These are phyloP conservation scores for Geranium incanum DNA, from an alignment of 441 rosid species.

Conservation along the genomic window DNA sequence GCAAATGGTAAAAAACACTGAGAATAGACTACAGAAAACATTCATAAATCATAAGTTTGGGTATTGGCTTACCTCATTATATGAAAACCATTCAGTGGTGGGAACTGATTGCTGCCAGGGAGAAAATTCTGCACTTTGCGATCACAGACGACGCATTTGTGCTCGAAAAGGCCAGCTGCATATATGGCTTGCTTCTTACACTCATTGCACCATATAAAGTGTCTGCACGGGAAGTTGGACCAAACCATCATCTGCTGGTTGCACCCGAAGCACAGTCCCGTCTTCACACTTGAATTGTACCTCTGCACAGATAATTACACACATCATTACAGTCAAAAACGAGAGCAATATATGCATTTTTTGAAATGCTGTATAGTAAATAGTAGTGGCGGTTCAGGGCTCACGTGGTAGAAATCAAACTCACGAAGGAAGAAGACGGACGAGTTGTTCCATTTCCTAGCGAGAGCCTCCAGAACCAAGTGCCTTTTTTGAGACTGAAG, in stretches of 20 bases:
- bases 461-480: constrained; percentile 47
- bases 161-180: constrained; percentile 33
- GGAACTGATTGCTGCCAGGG: constrained; percentile 16
- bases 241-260: constrained; percentile 37
- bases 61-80: constrained; percentile 18
- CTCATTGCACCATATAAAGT: constrained; percentile 61
- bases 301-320: constrained; percentile 33
- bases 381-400: constrained; percentile 1
- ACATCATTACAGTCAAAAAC: background rate
- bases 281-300: constrained; percentile 36
- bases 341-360: background rate
- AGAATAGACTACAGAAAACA: background rate
- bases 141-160: constrained; percentile 76
- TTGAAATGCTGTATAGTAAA: background rate
- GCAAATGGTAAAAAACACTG: constrained; percentile 3
- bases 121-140: constrained; percentile 35
- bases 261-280: constrained; percentile 63
- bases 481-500: constrained; percentile 31
- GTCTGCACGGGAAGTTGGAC: constrained; percentile 70
- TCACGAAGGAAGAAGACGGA: constrained; percentile 68
- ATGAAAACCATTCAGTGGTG: constrained; percentile 17
- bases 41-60: too few relatives aligned
- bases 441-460: constrained; percentile 37
- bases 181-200: constrained; percentile 38
- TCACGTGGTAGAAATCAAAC: constrained; percentile 62